phyloP scores from a whole-genome alignment of 2,329 filamentous ascomycete genomes.

The Dactylonectria estremocensis region DNA sequence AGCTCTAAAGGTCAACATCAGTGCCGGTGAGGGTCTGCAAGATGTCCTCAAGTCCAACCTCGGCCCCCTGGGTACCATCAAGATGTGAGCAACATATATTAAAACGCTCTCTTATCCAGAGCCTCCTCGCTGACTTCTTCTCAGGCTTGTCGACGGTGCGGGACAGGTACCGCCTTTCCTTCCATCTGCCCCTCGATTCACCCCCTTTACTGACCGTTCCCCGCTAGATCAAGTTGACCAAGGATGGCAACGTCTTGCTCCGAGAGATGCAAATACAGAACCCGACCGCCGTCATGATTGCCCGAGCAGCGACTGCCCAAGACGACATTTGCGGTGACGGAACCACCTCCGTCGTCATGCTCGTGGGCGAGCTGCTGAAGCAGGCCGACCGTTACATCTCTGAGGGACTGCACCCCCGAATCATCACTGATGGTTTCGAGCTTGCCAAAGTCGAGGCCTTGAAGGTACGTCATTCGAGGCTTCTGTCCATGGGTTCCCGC shows the following conservation, averaged over 20 bases:
- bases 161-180: constrained; percentile 69
- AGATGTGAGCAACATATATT: constrained; percentile 76
- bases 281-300: constrained; percentile 91
- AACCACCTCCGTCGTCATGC: constrained; percentile 94
- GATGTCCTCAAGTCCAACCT: constrained; percentile 98
- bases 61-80: constrained; percentile 93
- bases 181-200: constrained; percentile 46
- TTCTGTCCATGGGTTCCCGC: not conserved
- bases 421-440: constrained; percentile 98
- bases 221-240: constrained; percentile 94
- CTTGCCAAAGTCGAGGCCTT: constrained; percentile 94
- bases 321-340: constrained; percentile 99
- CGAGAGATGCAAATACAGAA: constrained; percentile 96
- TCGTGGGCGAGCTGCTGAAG: constrained; percentile 97
- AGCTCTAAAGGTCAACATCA: constrained; percentile 97
- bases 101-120: not conserved
- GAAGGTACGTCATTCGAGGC: constrained; percentile 69
- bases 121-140: constrained; percentile 45
- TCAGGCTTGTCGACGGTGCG: constrained; percentile 78
- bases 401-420: constrained; percentile 95
- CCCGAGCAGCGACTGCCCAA: constrained; percentile 91
- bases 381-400: constrained; percentile 97
- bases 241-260: constrained; percentile 92
- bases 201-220: constrained; percentile 48
- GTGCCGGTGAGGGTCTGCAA: constrained; percentile 91